Percentiles rank a stretch among this genome's conserved stretches.
Conservation (phyloP, 768 basidiomycete genomes). For the Boletus reticuloceps region DNA sequence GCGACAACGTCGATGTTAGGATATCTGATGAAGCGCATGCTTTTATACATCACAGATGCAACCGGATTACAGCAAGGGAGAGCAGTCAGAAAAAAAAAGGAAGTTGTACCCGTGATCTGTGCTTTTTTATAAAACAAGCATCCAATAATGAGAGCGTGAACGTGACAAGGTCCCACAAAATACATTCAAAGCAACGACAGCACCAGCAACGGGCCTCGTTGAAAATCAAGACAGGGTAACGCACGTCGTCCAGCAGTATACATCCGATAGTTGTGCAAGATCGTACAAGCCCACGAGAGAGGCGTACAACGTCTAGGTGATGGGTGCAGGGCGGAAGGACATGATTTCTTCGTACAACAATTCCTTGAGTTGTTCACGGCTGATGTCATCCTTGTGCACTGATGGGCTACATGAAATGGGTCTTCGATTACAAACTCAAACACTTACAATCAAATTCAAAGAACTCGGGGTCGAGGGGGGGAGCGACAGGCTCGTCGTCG, state of each 20-base stretch:
- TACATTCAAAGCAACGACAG: not conserved
- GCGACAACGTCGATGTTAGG: too few relatives aligned
- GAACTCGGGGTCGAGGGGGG: conserved; percentile 94
- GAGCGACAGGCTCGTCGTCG: conserved; percentile 93
- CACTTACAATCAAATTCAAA: conserved; percentile 93
- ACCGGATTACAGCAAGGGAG: conserved; percentile 8
- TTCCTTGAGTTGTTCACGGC: conserved; percentile 92
- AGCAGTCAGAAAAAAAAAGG: not conserved
- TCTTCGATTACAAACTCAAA: not conserved
- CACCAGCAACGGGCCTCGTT: not conserved
- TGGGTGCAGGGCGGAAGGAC: conserved; percentile 72
- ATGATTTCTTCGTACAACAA: conserved; percentile 94
- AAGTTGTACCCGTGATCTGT: not conserved
- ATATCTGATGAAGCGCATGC: not conserved
- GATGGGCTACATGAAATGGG: not conserved
- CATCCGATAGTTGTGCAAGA: conserved; percentile 1
- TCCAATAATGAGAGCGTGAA: conserved; percentile 1
- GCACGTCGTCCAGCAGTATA: conserved; percentile 3
- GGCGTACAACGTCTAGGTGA: conserved; percentile 29
- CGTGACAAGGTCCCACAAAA: not conserved
- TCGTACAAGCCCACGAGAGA: not conserved
- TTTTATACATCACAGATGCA: conserved; percentile 10
- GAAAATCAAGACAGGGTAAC: not conserved
- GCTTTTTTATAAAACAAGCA: conserved; percentile 1
- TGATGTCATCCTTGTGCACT: conserved; percentile 97